phyloP scores from a whole-genome alignment of 2,329 filamentous ascomycete genomes.

The Penicillium sp. region DNA sequence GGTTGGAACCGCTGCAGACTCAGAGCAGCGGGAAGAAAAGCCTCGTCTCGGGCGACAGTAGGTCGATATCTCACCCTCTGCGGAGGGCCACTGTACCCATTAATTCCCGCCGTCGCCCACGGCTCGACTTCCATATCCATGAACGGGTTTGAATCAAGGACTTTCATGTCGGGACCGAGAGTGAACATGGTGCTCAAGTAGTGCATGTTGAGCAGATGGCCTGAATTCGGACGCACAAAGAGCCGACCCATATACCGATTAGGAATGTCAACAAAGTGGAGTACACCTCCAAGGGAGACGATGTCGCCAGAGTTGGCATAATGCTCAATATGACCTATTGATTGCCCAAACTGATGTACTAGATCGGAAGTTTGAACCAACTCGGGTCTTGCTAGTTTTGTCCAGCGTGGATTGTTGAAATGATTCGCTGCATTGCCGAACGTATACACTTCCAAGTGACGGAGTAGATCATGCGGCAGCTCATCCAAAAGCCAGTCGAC shows the following conservation, averaged over 20 bases:
- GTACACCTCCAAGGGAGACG: constrained; percentile 72
- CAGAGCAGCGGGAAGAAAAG: constrained; percentile 9
- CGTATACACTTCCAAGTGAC: constrained; percentile 72
- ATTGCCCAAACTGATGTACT: constrained; percentile 4
- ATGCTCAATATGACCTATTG: constrained; percentile 74
- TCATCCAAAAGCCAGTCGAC: constrained; percentile 77
- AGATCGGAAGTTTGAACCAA: constrained; percentile 8
- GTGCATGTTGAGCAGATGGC: constrained; percentile 49
- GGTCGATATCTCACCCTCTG: neutral
- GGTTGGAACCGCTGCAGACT: neutral
- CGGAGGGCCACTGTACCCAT: neutral
- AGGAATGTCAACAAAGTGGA: constrained; percentile 61
- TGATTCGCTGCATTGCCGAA: constrained; percentile 80
- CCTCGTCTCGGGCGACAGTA: constrained; percentile 14
- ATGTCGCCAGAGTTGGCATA: constrained; percentile 76
- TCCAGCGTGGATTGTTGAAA: constrained; percentile 72
- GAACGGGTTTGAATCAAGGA: constrained; percentile 36
- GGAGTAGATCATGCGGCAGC: constrained; percentile 64
- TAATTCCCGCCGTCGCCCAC: constrained; percentile 1
- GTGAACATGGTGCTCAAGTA: constrained; percentile 49
- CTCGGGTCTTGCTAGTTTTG: constrained; percentile 39
- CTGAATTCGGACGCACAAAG: constrained; percentile 46
- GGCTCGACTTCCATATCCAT: constrained; percentile 36
- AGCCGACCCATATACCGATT: constrained; percentile 54
- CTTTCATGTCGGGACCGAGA: constrained; percentile 27